These are phyloP conservation scores for Podaxis sp. DNA, from an alignment of 768 basidiomycete species.

Conservation along the genomic window DNA sequence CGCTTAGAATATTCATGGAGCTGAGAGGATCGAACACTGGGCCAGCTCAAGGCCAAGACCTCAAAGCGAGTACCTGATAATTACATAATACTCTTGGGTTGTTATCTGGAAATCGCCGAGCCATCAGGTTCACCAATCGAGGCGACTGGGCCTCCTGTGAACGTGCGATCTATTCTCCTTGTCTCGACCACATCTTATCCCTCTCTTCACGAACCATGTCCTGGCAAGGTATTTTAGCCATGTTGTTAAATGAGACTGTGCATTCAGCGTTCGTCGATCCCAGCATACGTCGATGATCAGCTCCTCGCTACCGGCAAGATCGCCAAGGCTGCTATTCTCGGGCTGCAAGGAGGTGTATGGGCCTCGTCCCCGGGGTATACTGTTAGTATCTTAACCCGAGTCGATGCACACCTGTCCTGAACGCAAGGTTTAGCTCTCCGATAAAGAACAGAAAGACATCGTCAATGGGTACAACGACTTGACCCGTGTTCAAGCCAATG, in stretches of 20 bases:
- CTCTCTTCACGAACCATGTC: constrained; percentile 45
- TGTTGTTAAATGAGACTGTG: background rate
- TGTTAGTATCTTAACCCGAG: constrained; percentile 35
- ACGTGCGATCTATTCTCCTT: constrained; percentile 14
- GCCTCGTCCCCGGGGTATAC: constrained; percentile 57
- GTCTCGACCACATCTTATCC: background rate
- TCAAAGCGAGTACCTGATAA: background rate
- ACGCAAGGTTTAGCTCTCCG: constrained; percentile 45
- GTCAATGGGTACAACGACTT: constrained; percentile 44
- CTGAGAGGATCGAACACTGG: background rate
- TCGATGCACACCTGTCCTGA: background rate
- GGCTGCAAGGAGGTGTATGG: constrained; percentile 76
- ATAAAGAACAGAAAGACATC: constrained; percentile 63
- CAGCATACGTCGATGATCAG: constrained; percentile 82
- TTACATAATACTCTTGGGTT: background rate
- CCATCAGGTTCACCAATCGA: constrained; percentile 6
- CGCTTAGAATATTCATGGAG: background rate
- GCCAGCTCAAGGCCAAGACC: no score
- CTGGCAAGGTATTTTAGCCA: constrained; percentile 56
- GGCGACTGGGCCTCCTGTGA: constrained; percentile 1
- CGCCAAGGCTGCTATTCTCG: constrained; percentile 74
- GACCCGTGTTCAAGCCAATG: constrained; percentile 44
- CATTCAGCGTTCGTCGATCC: constrained; percentile 4
- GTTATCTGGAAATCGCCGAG: constrained; percentile 14
- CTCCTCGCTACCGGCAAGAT: constrained; percentile 75